phyloP scores from a whole-genome alignment of 768 basidiomycete species.

The Lactarius hatsudake region DNA sequence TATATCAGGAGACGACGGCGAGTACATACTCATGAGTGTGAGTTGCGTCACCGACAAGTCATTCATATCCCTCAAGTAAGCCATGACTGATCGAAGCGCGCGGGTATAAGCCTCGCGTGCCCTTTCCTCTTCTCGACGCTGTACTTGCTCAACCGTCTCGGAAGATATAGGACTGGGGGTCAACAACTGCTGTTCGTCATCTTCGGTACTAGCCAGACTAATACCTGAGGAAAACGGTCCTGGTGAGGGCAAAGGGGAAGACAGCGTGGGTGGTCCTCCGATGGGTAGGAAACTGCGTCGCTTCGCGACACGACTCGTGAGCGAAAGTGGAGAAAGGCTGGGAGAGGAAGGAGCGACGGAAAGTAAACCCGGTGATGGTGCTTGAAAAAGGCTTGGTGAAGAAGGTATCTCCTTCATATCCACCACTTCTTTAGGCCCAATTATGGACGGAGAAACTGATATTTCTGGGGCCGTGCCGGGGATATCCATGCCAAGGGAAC shows the following conservation, averaged over 20 bases:
- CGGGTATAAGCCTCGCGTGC: conserved; percentile 69
- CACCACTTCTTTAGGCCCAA: conserved; percentile 14
- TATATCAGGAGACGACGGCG: conserved; percentile 46
- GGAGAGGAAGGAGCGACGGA: conserved; percentile 20
- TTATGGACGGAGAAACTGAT: conserved; percentile 22
- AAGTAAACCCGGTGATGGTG: conserved; percentile 18
- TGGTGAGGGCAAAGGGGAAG: conserved; percentile 61
- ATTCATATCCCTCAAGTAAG: conserved; percentile 93
- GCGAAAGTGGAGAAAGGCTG: conserved; percentile 36
- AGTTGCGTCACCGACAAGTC: conserved; percentile 74
- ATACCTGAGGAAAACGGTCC: conserved; percentile 57
- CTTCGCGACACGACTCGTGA: conserved; percentile 55
- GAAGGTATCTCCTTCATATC: conserved; percentile 6
- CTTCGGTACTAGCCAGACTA: conserved; percentile 40
- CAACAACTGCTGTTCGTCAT: conserved; percentile 33
- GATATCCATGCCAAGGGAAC: conserved; percentile 45
- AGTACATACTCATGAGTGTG: conserved; percentile 59
- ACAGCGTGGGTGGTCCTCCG: conserved; percentile 59
- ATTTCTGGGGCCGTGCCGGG: conserved; percentile 9
- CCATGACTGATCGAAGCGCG: conserved; percentile 89
- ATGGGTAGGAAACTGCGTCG: conserved; percentile 89
- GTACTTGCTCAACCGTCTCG: conserved; percentile 44
- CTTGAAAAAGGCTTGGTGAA: conserved; percentile 8
- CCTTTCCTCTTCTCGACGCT: conserved; percentile 68
- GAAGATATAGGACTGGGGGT: conserved; percentile 47